phyloP scores from a whole-genome alignment of 768 basidiomycete species.

The Phanerochaete carnosa region DNA sequence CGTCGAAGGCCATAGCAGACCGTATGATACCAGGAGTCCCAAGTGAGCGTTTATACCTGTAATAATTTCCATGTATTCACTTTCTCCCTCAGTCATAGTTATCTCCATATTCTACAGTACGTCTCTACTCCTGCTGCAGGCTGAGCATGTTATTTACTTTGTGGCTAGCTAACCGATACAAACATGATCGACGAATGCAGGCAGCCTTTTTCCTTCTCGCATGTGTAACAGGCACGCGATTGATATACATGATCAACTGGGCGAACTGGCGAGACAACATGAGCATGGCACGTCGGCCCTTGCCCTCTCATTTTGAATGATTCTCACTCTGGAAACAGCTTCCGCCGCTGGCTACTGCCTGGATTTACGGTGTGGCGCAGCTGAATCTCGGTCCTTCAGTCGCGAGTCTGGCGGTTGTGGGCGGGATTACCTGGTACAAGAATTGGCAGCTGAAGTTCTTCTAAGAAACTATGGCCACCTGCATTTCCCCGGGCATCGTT shows the following conservation, averaged over 20 bases:
- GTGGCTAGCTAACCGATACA: conserved; percentile 63
- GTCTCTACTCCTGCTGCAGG: conserved; percentile 21
- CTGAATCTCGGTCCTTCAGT: conserved; percentile 63
- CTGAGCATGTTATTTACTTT: conserved; percentile 3
- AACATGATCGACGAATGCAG: conserved; percentile 51
- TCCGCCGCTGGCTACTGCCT: conserved; percentile 74
- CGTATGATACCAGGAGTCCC: conserved; percentile 66
- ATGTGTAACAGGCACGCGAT: conserved; percentile 52
- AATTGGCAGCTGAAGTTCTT: conserved; percentile 43
- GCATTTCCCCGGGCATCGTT: neutral
- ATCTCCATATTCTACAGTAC: conserved; percentile 75
- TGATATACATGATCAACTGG: conserved; percentile 69
- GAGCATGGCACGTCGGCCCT: conserved; percentile 52
- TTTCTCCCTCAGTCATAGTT: conserved; percentile 51
- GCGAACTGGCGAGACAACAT: conserved; percentile 73
- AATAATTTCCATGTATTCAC: neutral
- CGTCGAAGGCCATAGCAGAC: conserved; percentile 44
- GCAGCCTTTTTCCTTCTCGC: conserved; percentile 56
- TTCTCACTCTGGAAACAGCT: conserved; percentile 38
- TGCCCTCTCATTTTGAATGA: neutral
- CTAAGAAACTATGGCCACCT: neutral
- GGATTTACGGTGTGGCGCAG: conserved; percentile 74
- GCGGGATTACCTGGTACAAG: conserved; percentile 60
- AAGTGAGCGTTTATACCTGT: conserved; percentile 43
- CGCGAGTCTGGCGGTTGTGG: conserved; percentile 50